Percentiles rank a stretch among this genome's conserved stretches.
These are phyloP conservation scores for Aspergillus oerlinghausenensis DNA, from an alignment of 2,329 filamentous ascomycete species.

Conservation along the genomic window DNA sequence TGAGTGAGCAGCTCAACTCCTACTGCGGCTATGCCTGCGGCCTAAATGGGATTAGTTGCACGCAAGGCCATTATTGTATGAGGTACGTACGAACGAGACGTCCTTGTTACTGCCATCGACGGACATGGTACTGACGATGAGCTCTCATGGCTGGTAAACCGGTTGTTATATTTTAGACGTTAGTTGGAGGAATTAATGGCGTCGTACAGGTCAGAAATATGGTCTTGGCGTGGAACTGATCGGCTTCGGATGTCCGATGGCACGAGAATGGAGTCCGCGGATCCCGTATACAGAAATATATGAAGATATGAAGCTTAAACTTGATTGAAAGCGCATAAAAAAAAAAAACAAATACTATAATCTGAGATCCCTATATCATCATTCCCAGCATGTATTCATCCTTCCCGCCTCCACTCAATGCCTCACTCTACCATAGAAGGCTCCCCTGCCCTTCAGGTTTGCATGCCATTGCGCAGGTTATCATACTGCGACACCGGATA, in stretches of 20 bases:
- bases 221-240: no score
- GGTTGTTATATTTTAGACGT: no score
- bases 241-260: no score
- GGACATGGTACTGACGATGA: not conserved
- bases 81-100: not conserved
- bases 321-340: not conserved
- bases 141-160: no score
- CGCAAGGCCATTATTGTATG: no score
- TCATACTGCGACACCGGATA: conserved; percentile 53
- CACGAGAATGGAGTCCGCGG: no score
- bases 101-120: not conserved
- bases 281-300: no score
- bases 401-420: not conserved
- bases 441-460: not conserved
- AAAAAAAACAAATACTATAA: not conserved
- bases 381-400: not conserved
- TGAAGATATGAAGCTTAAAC: no score
- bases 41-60: not conserved
- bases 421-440: no score
- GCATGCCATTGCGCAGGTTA: conserved; percentile 43
- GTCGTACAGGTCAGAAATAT: no score
- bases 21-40: not conserved
- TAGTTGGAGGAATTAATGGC: no score
- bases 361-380: not conserved
- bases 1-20: not conserved